A percentile compares a stretch with the other conserved stretches of the same genome.
These are phyloP conservation scores for Candida manassasensis DNA, from an alignment of 805 yeast species.

Conservation along the genomic window DNA sequence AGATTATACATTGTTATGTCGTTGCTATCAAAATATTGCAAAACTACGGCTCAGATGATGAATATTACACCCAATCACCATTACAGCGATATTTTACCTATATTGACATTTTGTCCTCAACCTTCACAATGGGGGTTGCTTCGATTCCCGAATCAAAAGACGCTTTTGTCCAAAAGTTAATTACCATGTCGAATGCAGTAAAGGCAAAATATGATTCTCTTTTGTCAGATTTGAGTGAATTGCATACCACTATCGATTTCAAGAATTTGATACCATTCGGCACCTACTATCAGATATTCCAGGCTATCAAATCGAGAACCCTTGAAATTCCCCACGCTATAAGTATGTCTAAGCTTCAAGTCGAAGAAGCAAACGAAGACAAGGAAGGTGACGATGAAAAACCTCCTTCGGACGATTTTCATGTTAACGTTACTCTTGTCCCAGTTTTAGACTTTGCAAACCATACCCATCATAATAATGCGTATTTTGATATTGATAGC, in stretches of 20 bases:
- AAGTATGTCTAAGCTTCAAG: slow-evolving; percentile 7
- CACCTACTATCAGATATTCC: slow-evolving; percentile 23
- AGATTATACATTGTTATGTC: slow-evolving; percentile 21
- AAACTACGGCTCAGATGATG: slow-evolving; percentile 4
- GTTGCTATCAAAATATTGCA: slow-evolving; percentile 18
- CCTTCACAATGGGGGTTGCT: slow-evolving; percentile 11
- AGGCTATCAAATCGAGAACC: slow-evolving; percentile 55
- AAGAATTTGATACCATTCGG: slow-evolving; percentile 15
- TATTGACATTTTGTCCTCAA: slow-evolving; percentile 16
- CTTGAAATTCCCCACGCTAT: slow-evolving; percentile 56
- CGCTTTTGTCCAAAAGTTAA: slow-evolving; percentile 8
- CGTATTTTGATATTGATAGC: slow-evolving; percentile 57
- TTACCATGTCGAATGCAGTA: slow-evolving; percentile 5
- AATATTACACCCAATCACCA: slow-evolving; percentile 7
- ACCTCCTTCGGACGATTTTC: slow-evolving; percentile 38
- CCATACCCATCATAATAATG: slow-evolving; percentile 44
- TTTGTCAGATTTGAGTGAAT: slow-evolving; percentile 5
- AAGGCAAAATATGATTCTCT: slow-evolving; percentile 10
- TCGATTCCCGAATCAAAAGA: slow-evolving; percentile 4
- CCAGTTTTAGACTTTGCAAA: slow-evolving; percentile 68
- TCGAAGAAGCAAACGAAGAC: slow-evolving; percentile 38
- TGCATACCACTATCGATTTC: slow-evolving; percentile 8
- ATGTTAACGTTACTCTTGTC: slow-evolving; percentile 48
- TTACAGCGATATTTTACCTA: slow-evolving; percentile 11
- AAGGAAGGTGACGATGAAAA: slow-evolving; percentile 66